Base-by-base conservation (phyloP, 768 basidiomycete species). In the Russula griseocarnosa region DNA sequence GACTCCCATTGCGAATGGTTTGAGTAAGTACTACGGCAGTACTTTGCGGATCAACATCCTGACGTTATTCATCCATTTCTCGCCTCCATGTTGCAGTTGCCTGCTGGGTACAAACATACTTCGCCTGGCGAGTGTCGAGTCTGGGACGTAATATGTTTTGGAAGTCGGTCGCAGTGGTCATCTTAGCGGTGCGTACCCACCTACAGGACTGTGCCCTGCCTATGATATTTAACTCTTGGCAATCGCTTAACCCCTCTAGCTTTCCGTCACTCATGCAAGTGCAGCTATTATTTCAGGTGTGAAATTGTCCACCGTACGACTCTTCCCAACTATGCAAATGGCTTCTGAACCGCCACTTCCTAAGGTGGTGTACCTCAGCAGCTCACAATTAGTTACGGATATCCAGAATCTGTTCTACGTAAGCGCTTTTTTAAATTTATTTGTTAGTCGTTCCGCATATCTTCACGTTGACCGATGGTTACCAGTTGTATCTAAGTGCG, bases 41-140 rank as follows among this genome's bases (percentile, higher is more conserved):
- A 20, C 11, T 28, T 36, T 18, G 1, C 6, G 46, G 46, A 10
- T 22, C 13, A 16, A 13, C 30, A 24, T 54, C 44, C 14, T 9
- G 34, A 28, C 16, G n/a, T 1, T 16, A n/a, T 20, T 6, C 10
- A 34, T n/a, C 10, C 5, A 22, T 18, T 9, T 0, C 16, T 26
- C 6, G 16, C 32, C 30, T 34, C 20, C 30, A 11, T 10, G 14
- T 42, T 28, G 14, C 47, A 62, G 61, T 57, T 62, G 16, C 61
- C 6, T 2, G 22, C 9, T 50, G 36, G 55, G 55, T 62, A 20
- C 55, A 62, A 20, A 51, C 51, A 24, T 62, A 57, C n/a, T 62
- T 57, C 42, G 61, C 61, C 10, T 51, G 49, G 55, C 36, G 61
- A 24, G 30, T 62, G 6, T 57, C 55, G 61, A 16, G 3, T 7